Evolutionary conservation across 169 alveolate genomes (phyloP), one percentile per base, ranked within the genome.

Genomic region (Besnoitia besnoiti): DNA sequence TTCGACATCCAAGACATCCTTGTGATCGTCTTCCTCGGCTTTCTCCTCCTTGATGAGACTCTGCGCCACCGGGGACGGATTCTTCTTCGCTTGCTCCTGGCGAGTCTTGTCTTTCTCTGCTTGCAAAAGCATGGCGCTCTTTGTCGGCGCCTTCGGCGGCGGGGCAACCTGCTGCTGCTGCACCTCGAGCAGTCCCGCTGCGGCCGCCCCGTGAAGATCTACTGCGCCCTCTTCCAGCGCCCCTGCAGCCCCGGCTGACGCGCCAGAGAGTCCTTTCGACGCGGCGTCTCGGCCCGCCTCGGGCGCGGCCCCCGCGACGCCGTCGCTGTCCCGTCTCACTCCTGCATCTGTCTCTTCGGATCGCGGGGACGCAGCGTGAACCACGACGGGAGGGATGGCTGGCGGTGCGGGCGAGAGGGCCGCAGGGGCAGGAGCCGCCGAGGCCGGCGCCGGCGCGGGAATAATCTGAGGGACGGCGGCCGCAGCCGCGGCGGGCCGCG

Each of bases 21-120:
- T 30, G 76, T 84, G 79, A 8, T 19, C 37, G 47, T 35, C 33
- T 35, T 40, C 94, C 50, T 90, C 90, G 42, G 12, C 93, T 55
- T 80, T 76, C 50, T 90, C 94, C 55, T 50, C 49, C 3, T 91
- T 90, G 50, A 91, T 79, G 75, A 90, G 90, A 27, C 42, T 37
- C 76, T 90, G 94, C 42, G 94, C 94, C 3, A 90, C 85, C 1
- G 94, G 89, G 30, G 91, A 80, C 30, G 94, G 90, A 39, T 90
- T 79, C 50, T 90, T 90, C 55, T 90, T 90, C 47, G 85, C 87
- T 39, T 44, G 89, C n/a, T 61, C 92, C 21, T 73, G 92, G 33
- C 88, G 92, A 10, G 77, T 61, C 76, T 89, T 89, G 49, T 73
- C 92, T 44, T 89, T 89, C 42, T 89, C 85, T 12, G 92, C 85